A percentile compares a stretch with the other conserved stretches of the same genome.
These are phyloP conservation scores for Tetracladium setigerum DNA, from an alignment of 495 filamentous ascomycete species.

Conservation along the genomic window DNA sequence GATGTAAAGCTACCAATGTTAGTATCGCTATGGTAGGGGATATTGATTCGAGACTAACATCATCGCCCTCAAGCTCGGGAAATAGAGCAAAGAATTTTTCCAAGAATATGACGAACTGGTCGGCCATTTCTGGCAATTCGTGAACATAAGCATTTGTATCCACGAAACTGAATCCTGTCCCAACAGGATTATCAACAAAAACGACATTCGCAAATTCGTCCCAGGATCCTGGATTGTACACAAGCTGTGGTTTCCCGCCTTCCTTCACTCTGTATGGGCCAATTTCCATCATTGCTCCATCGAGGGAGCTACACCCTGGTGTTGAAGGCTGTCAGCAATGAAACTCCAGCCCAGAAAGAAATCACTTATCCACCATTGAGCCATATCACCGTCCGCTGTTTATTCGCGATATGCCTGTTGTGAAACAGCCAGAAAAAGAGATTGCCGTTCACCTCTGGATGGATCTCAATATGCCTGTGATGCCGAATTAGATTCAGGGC, in stretches of 20 bases:
- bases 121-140: conserved; percentile 82
- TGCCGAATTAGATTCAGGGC: neutral
- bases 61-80: conserved; percentile 86
- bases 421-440: conserved; percentile 98
- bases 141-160: conserved; percentile 77
- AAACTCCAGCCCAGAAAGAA: no score
- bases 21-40: neutral
- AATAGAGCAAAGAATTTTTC: conserved; percentile 87
- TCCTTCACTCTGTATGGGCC: conserved; percentile 86
- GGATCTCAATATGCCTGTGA: conserved; percentile 81
- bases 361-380: conserved; percentile 92
- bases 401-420: conserved; percentile 89
- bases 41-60: conserved; percentile 52
- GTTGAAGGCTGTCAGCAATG: no score
- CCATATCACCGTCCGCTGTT: conserved; percentile 91
- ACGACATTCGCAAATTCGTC: conserved; percentile 94
- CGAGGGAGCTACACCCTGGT: conserved; percentile 95
- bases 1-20: conserved; percentile 67
- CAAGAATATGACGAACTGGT: conserved; percentile 79
- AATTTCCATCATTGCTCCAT: conserved; percentile 95
- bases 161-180: conserved; percentile 93
- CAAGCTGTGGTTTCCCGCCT: conserved; percentile 50
- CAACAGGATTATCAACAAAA: conserved; percentile 95
- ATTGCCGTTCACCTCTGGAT: conserved; percentile 75
- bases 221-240: conserved; percentile 88